phyloP scores from a whole-genome alignment of 768 basidiomycete species.

The Amylocystis lapponica region DNA sequence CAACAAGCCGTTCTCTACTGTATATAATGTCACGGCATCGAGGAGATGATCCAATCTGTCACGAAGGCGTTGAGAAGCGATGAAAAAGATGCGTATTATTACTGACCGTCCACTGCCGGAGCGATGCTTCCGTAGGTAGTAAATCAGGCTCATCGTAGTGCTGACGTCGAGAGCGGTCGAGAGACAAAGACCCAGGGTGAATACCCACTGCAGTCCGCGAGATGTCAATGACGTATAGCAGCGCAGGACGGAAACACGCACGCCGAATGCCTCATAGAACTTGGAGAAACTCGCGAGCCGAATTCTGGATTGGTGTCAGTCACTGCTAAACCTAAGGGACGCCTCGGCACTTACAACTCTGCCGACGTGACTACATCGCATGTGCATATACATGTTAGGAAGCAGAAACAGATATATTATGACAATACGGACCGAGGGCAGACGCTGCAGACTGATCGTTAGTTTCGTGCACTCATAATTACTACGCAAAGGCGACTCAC shows the following conservation, averaged over 20 bases:
- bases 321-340: background rate
- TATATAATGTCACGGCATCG: constrained; percentile 22
- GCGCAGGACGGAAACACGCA: constrained; percentile 4
- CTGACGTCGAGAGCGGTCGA: constrained; percentile 21
- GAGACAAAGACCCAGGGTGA: constrained; percentile 21
- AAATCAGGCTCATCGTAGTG: constrained; percentile 18
- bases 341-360: constrained; percentile 13
- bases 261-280: constrained; percentile 15
- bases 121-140: constrained; percentile 18
- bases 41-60: constrained; percentile 21
- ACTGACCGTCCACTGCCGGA: constrained; percentile 19
- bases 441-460: no score
- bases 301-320: constrained; percentile 7
- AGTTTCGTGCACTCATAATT: no score
- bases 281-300: constrained; percentile 12
- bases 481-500: no score
- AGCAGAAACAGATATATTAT: no score
- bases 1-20: constrained; percentile 22
- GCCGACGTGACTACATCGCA: constrained; percentile 7
- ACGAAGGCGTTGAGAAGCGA: constrained; percentile 3
- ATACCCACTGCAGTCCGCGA: constrained; percentile 17
- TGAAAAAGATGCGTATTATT: background rate
- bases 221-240: background rate
- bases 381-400: background rate
- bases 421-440: no score